Conservation (phyloP, 345 rosid species). For the Lagerstroemia speciosa region DNA sequence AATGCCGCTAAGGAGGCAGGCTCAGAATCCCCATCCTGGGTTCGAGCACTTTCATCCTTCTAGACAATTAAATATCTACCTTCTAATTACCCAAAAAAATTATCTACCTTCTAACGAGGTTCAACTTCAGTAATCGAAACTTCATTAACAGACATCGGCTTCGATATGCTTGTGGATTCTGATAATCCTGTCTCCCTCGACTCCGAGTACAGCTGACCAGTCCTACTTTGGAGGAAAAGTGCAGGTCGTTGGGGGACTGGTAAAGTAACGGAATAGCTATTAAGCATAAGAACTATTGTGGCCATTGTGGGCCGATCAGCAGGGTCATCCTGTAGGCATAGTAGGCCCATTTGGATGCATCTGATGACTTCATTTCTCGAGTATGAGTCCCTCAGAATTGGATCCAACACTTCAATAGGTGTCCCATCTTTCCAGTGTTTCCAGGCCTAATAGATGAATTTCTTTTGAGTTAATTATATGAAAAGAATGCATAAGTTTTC, state of each 20-base stretch:
- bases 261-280: not conserved
- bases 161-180: not conserved
- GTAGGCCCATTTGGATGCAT: constrained; percentile 26
- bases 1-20: too few relatives aligned
- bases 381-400: constrained; percentile 9
- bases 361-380: constrained; percentile 16
- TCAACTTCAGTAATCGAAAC: not conserved
- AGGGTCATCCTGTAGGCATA: constrained; percentile 26
- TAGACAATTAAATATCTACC: too few relatives aligned
- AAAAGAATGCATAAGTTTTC: not conserved
- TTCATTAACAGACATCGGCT: not conserved
- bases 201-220: not conserved
- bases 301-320: constrained; percentile 1
- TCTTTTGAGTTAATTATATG: not conserved
- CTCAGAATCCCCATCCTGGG: too few relatives aligned
- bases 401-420: constrained; percentile 13
- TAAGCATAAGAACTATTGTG: not conserved
- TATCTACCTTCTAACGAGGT: not conserved
- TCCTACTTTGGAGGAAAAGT: not conserved
- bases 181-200: not conserved
- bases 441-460: constrained; percentile 20
- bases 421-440: constrained; percentile 16
- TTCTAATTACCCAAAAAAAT: too few relatives aligned
- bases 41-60: too few relatives aligned
- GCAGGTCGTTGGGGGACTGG: constrained; percentile 2